phyloP scores from a whole-genome alignment of 768 basidiomycete genomes.

The Tylopilus cervinicoccineus region DNA sequence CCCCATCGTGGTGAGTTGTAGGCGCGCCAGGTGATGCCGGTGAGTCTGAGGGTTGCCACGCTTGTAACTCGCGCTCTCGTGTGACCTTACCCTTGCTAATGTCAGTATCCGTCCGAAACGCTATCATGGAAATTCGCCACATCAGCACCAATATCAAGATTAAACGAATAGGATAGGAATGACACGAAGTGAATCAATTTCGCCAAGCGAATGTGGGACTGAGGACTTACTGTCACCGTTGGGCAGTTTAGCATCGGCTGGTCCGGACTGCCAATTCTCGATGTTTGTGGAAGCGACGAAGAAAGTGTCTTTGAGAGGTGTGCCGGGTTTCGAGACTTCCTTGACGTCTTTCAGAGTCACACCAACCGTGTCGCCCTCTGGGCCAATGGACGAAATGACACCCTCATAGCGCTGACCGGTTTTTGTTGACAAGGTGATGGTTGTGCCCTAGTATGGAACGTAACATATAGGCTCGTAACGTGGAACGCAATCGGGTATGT shows the following conservation, averaged over 20 bases:
- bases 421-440: constrained; percentile 73
- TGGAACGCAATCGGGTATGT: constrained; percentile 7
- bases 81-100: constrained; percentile 55
- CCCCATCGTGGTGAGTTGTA: constrained; percentile 24
- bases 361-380: constrained; percentile 66
- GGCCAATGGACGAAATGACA: constrained; percentile 53
- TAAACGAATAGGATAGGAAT: neutral
- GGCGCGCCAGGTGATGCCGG: constrained; percentile 30
- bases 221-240: constrained; percentile 66
- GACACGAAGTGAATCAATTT: neutral
- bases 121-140: constrained; percentile 33
- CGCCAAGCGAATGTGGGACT: neutral
- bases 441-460: constrained; percentile 56
- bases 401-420: constrained; percentile 72
- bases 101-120: constrained; percentile 80
- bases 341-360: constrained; percentile 76
- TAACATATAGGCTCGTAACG: constrained; percentile 15
- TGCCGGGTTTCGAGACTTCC: constrained; percentile 63
- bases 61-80: constrained; percentile 76
- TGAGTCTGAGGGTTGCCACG: constrained; percentile 55
- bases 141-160: constrained; percentile 12
- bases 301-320: constrained; percentile 63
- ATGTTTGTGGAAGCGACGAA: constrained; percentile 74
- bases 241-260: constrained; percentile 63
- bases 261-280: constrained; percentile 68